Conservation (phyloP, 2,329 filamentous ascomycete genomes). For the Cladosporium sp. region DNA sequence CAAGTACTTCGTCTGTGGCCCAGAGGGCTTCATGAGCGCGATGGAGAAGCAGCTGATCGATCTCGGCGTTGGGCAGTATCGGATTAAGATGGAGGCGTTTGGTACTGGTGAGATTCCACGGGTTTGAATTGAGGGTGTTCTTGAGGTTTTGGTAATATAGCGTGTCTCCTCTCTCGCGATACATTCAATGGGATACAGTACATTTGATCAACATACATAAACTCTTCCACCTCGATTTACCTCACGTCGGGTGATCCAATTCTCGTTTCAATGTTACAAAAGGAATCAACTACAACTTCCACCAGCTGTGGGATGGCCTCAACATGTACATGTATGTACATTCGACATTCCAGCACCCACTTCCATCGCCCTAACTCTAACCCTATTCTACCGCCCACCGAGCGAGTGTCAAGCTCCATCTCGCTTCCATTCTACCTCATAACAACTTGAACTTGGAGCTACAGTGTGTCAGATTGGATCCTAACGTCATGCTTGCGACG, state of each 20-base stretch:
- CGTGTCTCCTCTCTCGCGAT: not conserved
- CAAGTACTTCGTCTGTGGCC: constrained; percentile 73
- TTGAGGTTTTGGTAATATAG: not conserved
- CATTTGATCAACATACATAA: not conserved
- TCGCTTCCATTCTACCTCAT: not conserved
- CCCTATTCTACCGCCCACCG: not conserved
- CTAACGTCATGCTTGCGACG: too few relatives aligned
- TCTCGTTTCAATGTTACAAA: too few relatives aligned
- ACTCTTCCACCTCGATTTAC: too few relatives aligned
- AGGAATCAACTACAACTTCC: too few relatives aligned
- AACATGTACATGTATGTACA: not conserved
- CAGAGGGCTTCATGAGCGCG: constrained; percentile 68
- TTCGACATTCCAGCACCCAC: not conserved
- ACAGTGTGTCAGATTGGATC: too few relatives aligned
- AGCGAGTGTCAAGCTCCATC: not conserved
- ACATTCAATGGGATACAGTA: not conserved
- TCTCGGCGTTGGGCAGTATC: constrained; percentile 54
- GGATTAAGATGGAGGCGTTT: constrained; percentile 31
- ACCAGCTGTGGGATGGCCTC: not conserved
- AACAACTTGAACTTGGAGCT: too few relatives aligned
- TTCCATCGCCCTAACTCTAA: not conserved
- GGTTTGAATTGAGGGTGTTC: not conserved
- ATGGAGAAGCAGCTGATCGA: constrained; percentile 55
- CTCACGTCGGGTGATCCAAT: too few relatives aligned
- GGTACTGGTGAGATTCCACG: constrained; percentile 25